These are phyloP conservation scores for Trametopsis cervina DNA, from an alignment of 768 basidiomycete genomes.

Conservation along the genomic window DNA sequence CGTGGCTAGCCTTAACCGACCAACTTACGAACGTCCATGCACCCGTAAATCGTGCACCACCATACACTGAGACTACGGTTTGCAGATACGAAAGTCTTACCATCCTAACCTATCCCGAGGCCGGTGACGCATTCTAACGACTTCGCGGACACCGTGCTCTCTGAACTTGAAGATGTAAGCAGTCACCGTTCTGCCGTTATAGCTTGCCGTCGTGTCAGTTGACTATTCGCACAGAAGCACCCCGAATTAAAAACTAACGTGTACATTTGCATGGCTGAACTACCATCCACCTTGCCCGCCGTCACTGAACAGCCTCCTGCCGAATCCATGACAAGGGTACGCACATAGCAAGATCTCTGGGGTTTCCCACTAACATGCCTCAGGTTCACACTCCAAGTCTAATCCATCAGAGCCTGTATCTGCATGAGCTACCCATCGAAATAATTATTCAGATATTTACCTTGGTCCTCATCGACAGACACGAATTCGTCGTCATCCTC, in stretches of 20 bases:
- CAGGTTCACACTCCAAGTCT: neutral
- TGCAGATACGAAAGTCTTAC: too few relatives aligned
- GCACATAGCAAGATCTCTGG: neutral
- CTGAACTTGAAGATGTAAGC: too few relatives aligned
- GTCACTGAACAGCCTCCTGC: neutral
- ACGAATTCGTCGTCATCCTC: neutral
- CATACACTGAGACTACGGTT: too few relatives aligned
- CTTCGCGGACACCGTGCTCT: neutral
- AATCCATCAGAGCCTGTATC: neutral
- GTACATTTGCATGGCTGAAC: neutral
- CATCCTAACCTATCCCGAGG: neutral
- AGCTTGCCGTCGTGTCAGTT: too few relatives aligned
- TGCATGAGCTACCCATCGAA: neutral
- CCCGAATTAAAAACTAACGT: neutral
- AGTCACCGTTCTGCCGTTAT: too few relatives aligned
- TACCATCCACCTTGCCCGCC: neutral
- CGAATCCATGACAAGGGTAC: neutral
- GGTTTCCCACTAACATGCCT: neutral
- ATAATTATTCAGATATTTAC: neutral
- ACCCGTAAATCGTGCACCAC: too few relatives aligned
- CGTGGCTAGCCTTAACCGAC: too few relatives aligned
- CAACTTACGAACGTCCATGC: too few relatives aligned
- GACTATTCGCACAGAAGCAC: too few relatives aligned
- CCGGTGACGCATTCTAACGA: neutral
- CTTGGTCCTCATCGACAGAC: neutral